Evolutionary conservation across 2,329 filamentous ascomycete species (phyloP).

Genomic region (Penicillium sp.): DNA sequence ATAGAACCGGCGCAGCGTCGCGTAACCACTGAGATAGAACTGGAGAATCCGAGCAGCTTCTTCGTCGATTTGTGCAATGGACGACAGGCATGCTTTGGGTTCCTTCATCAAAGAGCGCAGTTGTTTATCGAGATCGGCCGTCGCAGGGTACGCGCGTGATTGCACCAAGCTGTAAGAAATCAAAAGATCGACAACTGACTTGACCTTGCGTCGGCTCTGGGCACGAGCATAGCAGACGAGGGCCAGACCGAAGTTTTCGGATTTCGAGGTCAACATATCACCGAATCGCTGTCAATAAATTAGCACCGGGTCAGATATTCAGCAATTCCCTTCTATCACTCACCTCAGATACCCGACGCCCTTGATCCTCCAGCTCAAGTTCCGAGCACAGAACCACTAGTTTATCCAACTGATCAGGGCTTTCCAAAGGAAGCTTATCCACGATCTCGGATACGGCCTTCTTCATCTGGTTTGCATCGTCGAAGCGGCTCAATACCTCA

Average conservation of each 20-base stretch:
- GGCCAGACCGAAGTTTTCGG: constrained; percentile 78
- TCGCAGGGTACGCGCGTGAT: constrained; percentile 74
- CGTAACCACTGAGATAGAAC: constrained; percentile 86
- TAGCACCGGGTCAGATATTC: constrained; percentile 13
- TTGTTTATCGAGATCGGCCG: constrained; percentile 69
- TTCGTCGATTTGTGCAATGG: constrained; percentile 70
- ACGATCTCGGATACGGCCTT: constrained; percentile 73
- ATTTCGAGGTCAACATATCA: constrained; percentile 69
- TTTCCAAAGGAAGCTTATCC: constrained; percentile 69
- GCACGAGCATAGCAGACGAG: constrained; percentile 89
- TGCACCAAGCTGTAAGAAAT: constrained; percentile 85
- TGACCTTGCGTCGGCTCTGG: constrained; percentile 74
- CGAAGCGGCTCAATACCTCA: constrained; percentile 76
- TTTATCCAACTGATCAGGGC: constrained; percentile 72
- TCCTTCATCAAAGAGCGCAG: constrained; percentile 69
- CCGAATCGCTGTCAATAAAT: constrained; percentile 68
- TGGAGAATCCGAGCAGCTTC: constrained; percentile 82
- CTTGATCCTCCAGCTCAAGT: constrained; percentile 75
- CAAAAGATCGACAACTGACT: constrained; percentile 80
- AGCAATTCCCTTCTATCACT: constrained; percentile 29
- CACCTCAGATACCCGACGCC: constrained; percentile 80
- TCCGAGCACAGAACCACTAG: constrained; percentile 75
- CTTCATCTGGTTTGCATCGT: constrained; percentile 69
- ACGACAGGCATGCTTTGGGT: constrained; percentile 69
- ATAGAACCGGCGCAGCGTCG: constrained; percentile 86